Conservation (phyloP, 1,139 yeast genomes). For the Pichia sp. region DNA sequence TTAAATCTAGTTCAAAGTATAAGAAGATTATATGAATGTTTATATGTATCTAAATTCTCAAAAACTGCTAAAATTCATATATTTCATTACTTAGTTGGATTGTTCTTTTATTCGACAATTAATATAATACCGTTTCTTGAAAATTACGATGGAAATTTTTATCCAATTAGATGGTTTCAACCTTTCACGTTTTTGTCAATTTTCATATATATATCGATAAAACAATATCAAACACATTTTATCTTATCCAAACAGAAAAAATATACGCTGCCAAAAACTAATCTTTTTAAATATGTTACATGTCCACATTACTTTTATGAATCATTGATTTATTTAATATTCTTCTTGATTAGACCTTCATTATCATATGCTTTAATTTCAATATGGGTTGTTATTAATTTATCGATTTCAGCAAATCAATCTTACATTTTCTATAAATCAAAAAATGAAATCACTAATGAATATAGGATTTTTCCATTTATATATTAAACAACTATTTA, state of each 20-base stretch:
- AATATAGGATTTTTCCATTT: conserved; percentile 34
- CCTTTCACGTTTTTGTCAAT: not conserved
- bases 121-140: conserved; percentile 29
- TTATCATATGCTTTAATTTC: conserved; percentile 24
- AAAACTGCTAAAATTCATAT: conserved; percentile 58
- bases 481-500: conserved; percentile 18
- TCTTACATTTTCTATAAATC: conserved; percentile 45
- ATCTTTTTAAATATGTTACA: conserved; percentile 46
- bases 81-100: conserved; percentile 70
- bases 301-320: conserved; percentile 87
- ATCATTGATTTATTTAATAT: conserved; percentile 49
- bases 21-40: conserved; percentile 60
- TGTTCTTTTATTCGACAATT: conserved; percentile 51
- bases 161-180: not conserved
- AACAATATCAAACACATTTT: conserved; percentile 55
- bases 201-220: conserved; percentile 32
- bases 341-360: conserved; percentile 23
- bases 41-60: conserved; percentile 43
- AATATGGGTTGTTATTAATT: conserved; percentile 58
- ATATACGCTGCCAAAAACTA: conserved; percentile 55
- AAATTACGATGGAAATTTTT: not conserved
- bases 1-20: conserved; percentile 50
- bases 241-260: conserved; percentile 57
- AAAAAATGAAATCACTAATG: conserved; percentile 13
- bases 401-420: conserved; percentile 58